Conservation (phyloP, 257 asterid species). For the Striga asiatica region DNA sequence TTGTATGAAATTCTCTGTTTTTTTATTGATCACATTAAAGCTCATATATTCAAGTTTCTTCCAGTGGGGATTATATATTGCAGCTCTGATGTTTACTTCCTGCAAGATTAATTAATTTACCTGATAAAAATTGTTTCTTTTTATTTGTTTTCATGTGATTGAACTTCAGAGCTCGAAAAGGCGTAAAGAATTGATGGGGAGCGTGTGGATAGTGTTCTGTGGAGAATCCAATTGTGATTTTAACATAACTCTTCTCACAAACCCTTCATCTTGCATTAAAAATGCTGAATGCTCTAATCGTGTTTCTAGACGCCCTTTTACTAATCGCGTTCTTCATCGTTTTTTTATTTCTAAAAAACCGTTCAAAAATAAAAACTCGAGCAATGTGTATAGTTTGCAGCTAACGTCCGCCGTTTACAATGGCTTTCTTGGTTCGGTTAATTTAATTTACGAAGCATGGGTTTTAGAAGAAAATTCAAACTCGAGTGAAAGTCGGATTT, state of each 20-base stretch:
- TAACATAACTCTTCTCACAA: conserved; percentile 22
- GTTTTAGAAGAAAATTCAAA: conserved; percentile 34
- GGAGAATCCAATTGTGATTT: conserved; percentile 30
- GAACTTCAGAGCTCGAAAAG: conserved; percentile 15
- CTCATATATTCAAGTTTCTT: no score
- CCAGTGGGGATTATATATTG: neutral
- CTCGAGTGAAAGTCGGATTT: no score
- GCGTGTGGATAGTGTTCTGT: conserved; percentile 46
- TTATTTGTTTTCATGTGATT: neutral
- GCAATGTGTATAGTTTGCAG: conserved; percentile 36
- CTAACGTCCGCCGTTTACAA: conserved; percentile 42
- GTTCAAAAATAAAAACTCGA: conserved; percentile 19
- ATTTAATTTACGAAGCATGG: conserved; percentile 46
- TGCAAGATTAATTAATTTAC: no score
- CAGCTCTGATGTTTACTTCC: neutral
- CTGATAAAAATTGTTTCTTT: conserved; percentile 5
- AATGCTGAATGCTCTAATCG: conserved; percentile 29
- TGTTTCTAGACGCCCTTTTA: conserved; percentile 46
- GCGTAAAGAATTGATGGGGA: conserved; percentile 38
- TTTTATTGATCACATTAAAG: neutral
- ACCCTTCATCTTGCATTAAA: conserved; percentile 51
- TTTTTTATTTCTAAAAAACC: conserved; percentile 31
- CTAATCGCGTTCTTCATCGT: conserved; percentile 34
- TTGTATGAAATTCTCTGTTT: neutral
- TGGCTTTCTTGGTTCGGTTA: conserved; percentile 43